Evolutionary conservation across 805 yeast genomes (phyloP).

Genomic region (Candida taoyuanica): DNA sequence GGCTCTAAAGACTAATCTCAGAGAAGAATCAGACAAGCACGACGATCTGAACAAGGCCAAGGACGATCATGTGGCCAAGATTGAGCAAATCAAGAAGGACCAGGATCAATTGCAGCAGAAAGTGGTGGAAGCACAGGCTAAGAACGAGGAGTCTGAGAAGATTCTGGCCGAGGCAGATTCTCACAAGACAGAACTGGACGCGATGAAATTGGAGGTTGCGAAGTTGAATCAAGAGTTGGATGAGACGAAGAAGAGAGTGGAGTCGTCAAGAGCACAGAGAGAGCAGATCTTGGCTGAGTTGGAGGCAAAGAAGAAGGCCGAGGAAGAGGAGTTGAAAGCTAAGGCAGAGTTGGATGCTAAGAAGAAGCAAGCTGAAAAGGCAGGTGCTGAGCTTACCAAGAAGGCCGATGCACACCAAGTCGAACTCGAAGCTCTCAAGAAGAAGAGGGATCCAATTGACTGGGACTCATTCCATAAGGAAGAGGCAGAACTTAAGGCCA

Average conservation of each 20-base stretch:
- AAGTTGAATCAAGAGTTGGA: constrained; percentile 11
- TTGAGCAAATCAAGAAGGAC: constrained; percentile 19
- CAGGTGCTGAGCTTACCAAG: constrained; percentile 10
- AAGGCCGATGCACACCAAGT: constrained; percentile 12
- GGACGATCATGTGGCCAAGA: constrained; percentile 12
- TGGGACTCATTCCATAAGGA: constrained; percentile 10
- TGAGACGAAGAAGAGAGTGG: constrained; percentile 12
- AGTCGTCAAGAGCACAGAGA: constrained; percentile 10
- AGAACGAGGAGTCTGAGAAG: constrained; percentile 11
- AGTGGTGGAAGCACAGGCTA: constrained; percentile 13
- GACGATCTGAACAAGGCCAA: constrained; percentile 17
- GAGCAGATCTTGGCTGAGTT: constrained; percentile 9
- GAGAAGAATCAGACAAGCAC: constrained; percentile 18
- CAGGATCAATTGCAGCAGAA: constrained; percentile 15
- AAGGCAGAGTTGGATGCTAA: constrained; percentile 17
- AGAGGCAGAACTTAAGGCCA: constrained; percentile 15
- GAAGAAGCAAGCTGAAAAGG: constrained; percentile 16
- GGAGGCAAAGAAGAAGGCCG: constrained; percentile 12
- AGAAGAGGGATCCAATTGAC: constrained; percentile 10
- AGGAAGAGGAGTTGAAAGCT: constrained; percentile 12
- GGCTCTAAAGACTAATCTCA: constrained; percentile 13
- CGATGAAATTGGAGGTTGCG: constrained; percentile 18
- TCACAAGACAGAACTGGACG: constrained; percentile 16
- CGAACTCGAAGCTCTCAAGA: constrained; percentile 12
- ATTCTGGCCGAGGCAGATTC: constrained; percentile 12